phyloP scores from a whole-genome alignment of 2,329 filamentous ascomycete genomes.

The Exophiala xenobiotica region DNA sequence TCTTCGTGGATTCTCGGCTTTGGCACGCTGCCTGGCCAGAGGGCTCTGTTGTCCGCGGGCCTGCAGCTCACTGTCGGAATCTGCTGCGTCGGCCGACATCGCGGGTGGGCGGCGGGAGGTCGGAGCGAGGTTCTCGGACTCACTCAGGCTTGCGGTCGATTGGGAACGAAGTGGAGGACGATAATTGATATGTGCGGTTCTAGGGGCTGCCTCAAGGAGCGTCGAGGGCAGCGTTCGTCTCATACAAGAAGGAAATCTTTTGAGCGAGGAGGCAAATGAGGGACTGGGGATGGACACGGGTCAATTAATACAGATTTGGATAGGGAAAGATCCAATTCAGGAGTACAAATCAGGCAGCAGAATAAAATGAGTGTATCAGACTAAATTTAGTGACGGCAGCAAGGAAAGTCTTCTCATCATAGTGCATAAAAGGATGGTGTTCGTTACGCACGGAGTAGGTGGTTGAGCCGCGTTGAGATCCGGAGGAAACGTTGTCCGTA shows the following conservation, averaged over 20 bases:
- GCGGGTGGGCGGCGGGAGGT: constrained; percentile 23
- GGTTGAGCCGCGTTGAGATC: no score
- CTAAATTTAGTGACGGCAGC: background rate
- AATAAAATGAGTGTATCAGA: background rate
- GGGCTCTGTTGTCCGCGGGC: constrained; percentile 45
- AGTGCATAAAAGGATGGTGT: no score
- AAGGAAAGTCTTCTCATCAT: no score
- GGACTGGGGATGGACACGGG: background rate
- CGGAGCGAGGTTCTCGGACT: constrained; percentile 22
- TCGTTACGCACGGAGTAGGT: no score
- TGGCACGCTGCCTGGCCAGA: constrained; percentile 49
- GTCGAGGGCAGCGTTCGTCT: constrained; percentile 13
- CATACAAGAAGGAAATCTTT: constrained; percentile 13
- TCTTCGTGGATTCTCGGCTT: constrained; percentile 34
- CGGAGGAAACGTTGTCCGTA: no score
- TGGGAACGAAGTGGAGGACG: constrained; percentile 14
- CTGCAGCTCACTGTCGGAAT: constrained; percentile 36
- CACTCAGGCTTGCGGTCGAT: constrained; percentile 13
- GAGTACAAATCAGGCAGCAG: background rate
- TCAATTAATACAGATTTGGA: background rate
- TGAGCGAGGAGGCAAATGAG: background rate
- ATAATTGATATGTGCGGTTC: constrained; percentile 1
- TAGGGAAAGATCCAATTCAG: background rate
- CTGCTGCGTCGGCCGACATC: constrained; percentile 29
- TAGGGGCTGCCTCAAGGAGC: constrained; percentile 23